Evolutionary conservation across 306 rosid genomes (phyloP).

Genomic region (Acacia crassicarpa): DNA sequence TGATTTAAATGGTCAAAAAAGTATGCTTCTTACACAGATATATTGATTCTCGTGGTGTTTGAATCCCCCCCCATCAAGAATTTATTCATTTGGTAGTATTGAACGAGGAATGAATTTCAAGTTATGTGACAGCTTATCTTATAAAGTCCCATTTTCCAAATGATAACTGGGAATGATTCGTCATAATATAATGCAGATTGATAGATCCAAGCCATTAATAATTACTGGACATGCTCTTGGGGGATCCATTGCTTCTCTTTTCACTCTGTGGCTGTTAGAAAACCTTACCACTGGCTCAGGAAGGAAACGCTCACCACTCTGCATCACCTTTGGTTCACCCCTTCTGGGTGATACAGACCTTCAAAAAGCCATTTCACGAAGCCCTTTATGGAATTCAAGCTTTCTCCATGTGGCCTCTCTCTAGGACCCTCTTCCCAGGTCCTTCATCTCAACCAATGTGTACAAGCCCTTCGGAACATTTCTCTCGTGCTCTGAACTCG

Average conservation of each 20-base stretch:
- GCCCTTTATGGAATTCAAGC: slow-evolving; percentile 63
- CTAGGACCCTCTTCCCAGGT: slow-evolving; percentile 50
- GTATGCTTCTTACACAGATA: background rate
- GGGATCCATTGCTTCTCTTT: slow-evolving; percentile 75
- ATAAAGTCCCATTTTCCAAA: background rate
- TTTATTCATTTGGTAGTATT: background rate
- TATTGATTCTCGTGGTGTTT: background rate
- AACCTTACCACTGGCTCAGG: slow-evolving; percentile 11
- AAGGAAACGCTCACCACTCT: slow-evolving; percentile 46
- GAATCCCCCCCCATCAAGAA: background rate
- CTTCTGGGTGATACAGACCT: slow-evolving; percentile 54
- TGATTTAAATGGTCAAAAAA: background rate
- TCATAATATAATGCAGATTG: slow-evolving; percentile 37
- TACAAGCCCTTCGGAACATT: slow-evolving; percentile 74
- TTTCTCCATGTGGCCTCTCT: slow-evolving; percentile 62
- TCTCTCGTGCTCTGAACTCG: slow-evolving; percentile 46
- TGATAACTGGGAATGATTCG: background rate
- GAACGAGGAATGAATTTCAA: background rate
- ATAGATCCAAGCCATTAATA: slow-evolving; percentile 30
- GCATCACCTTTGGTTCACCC: slow-evolving; percentile 81
- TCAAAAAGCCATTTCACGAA: slow-evolving; percentile 41
- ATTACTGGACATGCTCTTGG: slow-evolving; percentile 64
- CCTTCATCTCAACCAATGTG: background rate
- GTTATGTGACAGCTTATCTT: background rate
- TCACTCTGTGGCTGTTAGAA: slow-evolving; percentile 59